Evolutionary conservation across 2,329 filamentous ascomycete genomes (phyloP), one percentile per base, ranked within the genome.

Genomic region (Ophiostoma ulmi): DNA sequence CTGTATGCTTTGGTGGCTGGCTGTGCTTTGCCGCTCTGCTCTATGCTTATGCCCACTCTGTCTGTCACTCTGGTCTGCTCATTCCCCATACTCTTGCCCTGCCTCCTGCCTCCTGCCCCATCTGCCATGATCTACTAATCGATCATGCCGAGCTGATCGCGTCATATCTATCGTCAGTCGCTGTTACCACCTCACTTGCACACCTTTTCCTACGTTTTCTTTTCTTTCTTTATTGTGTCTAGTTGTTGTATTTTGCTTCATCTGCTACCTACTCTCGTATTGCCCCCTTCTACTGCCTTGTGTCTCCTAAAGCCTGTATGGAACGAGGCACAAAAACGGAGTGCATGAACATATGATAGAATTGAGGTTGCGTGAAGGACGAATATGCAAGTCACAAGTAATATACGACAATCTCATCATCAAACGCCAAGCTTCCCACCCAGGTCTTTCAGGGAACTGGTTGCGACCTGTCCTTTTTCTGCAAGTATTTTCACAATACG

Each of bases 21-120:
- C 63, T 65, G 63, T n/a, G 63, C 63, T 38, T 65, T 38, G 17
- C 58, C 58, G 58, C 58, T 22, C 58, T 63, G 58, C 10, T 38
- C 35, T 38, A 22, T 5, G 26, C 31, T 38, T 38, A 35, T 64
- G 11, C 31, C 52, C n/a, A 48, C 14, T 3, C 10, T 26, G 2
- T 17, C 39, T 10, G 1, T 14, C 39, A 13, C 39, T 17, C 39
- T 44, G 39, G 11, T 44, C 39, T 44, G 39, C 39, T 17, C 14
- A 17, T 13, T 44, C 39, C 14, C 11, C 39, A 1, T 44, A 17
- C 39, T 44, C 22, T 44, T 31, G 31, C 31, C 31, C 17, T 7
- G 44, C 17, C 44, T 20, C 44, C 44, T 48, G 44, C 44, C 38
- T 20, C 44, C 44, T 48, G 44, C 44, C 38, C 11, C 8, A 10